Conservation (phyloP, 2,329 filamentous ascomycete species). For the Aphanoascus verrucosus region DNA sequence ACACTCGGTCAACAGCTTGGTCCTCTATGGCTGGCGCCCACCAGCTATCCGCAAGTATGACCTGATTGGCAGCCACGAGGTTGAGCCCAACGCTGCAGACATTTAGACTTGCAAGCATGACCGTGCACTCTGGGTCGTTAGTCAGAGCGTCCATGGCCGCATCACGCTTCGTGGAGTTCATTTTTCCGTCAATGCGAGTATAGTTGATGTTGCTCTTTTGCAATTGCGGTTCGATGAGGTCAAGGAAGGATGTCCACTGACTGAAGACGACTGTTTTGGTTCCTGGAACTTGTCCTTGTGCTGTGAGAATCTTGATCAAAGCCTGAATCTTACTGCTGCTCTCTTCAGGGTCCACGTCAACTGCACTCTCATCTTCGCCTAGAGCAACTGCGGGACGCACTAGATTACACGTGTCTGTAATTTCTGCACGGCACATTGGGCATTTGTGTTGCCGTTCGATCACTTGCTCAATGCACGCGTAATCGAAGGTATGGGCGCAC, state of each 20-base stretch:
- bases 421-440: constrained; percentile 66
- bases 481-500: constrained; percentile 73
- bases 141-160: constrained; percentile 57
- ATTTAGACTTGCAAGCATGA: constrained; percentile 70
- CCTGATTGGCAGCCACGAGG: constrained; percentile 73
- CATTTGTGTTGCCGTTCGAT: constrained; percentile 69
- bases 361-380: constrained; percentile 39
- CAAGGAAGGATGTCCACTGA: constrained; percentile 69
- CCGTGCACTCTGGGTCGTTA: constrained; percentile 53
- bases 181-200: constrained; percentile 68
- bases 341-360: constrained; percentile 50
- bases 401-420: constrained; percentile 51
- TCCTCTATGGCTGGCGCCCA: constrained; percentile 91
- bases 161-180: constrained; percentile 62
- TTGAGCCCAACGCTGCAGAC: constrained; percentile 82
- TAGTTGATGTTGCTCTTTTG: constrained; percentile 50
- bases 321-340: constrained; percentile 76
- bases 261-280: constrained; percentile 76
- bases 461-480: constrained; percentile 60
- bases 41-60: constrained; percentile 76
- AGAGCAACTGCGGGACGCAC: constrained; percentile 55
- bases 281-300: constrained; percentile 51
- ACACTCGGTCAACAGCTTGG: constrained; percentile 79
- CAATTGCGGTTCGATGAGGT: constrained; percentile 62
- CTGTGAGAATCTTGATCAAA: constrained; percentile 62